Base-by-base conservation (phyloP, 768 basidiomycete species). In the Lepiota venenata region DNA sequence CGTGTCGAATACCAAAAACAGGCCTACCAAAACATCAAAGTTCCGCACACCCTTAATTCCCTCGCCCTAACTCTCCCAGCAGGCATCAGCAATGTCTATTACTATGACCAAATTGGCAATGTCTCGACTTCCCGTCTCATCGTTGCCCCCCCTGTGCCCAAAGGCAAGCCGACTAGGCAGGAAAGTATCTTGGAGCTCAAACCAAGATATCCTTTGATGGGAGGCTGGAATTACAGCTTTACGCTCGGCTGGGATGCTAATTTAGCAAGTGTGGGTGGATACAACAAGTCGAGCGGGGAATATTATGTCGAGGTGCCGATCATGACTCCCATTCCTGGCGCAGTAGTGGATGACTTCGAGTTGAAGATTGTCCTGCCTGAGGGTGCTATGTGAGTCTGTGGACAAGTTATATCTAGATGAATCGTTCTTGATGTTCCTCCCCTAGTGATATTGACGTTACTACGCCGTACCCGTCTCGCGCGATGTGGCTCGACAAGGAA, bases 181-280 rank as follows among this genome's bases (percentile, higher is more conserved):
- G 76, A 77, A 62, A 90, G 90, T 50, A 58, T 87, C 20, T 76
- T 99, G 21, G 94, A 98, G 63, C 67, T 98, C 46, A 79, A 78
- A 38, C 96, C 97, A 0, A 82, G 97, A 42, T 99, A 94, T 69
- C 97, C 97, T 29, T 64, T 99, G 42, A 68, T 98, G 61, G 97
- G 97, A 27, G 93, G 96, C 40, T 99, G 97, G 97, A 98, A 97
- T 65, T 98, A 96, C 69, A 85, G 77, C 40, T 98, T 95, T 73
- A 93, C 92, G 4, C 76, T 98, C 2, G 97, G 97, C 2, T 99
- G 90, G 80, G 94, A 98, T 61, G 79, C 90, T n/a, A 88, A 87
- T 25, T 78, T 93, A 44, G 80, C 71, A n/a, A 83, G 92, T 65
- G 85, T 82, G 9, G 83, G 81, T 14, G 79, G 77, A 55, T 89